Conservation (phyloP, 257 asterid species). For the Solanum paucissectum region DNA sequence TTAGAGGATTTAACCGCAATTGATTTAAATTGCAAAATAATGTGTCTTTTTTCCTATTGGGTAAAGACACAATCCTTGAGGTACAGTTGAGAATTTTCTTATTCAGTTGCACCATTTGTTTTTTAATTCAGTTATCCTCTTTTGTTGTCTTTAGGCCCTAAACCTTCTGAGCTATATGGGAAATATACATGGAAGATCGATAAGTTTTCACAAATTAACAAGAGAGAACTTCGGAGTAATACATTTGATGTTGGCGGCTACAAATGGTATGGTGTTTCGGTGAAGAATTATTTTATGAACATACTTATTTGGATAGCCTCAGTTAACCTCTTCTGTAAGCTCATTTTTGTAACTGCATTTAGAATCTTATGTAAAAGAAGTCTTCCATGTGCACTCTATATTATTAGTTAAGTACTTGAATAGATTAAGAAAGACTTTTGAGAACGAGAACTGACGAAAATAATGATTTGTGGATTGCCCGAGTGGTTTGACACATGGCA, state of each 20-base stretch:
- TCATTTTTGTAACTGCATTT: not conserved
- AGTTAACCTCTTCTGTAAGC: not conserved
- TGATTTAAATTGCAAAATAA: not conserved
- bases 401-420: not conserved
- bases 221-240: conserved; percentile 42
- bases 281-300: not conserved
- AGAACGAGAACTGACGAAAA: not conserved
- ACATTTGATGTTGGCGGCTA: conserved; percentile 42
- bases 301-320: not conserved
- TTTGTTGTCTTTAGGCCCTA: conserved; percentile 24
- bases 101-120: not conserved
- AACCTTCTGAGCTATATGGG: conserved; percentile 33
- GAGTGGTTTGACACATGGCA: not conserved
- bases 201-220: conserved; percentile 37
- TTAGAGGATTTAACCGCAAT: not conserved
- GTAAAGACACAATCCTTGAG: not conserved
- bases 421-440: not conserved
- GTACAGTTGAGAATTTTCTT: not conserved
- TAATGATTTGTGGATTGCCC: not conserved
- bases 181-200: conserved; percentile 45
- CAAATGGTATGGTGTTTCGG: conserved; percentile 25
- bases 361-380: not conserved
- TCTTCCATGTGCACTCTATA: not conserved
- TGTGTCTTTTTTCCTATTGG: not conserved
- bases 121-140: not conserved